phyloP scores from a whole-genome alignment of 495 filamentous ascomycete genomes.

The Penicillium canescens region DNA sequence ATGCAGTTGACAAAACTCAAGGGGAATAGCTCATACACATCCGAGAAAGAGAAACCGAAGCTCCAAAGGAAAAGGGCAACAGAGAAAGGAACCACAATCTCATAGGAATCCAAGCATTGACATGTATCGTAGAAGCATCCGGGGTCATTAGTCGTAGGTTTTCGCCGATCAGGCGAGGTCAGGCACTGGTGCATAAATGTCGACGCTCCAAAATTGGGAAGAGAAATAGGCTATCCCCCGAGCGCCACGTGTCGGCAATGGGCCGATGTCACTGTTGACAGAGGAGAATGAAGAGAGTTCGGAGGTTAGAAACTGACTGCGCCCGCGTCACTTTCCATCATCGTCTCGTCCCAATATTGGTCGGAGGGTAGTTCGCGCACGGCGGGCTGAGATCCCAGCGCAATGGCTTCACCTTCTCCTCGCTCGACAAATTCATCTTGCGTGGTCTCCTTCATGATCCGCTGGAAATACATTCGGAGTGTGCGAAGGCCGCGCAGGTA shows the following conservation, averaged over 20 bases:
- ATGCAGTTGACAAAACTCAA: conserved; percentile 13
- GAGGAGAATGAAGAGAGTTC: not conserved
- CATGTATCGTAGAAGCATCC: conserved; percentile 25
- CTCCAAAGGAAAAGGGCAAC: conserved; percentile 12
- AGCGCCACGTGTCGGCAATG: conserved; percentile 14
- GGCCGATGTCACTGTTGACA: conserved; percentile 7
- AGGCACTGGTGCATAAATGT: conserved; percentile 11
- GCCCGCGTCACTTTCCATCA: conserved; percentile 45
- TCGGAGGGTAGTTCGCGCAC: conserved; percentile 31
- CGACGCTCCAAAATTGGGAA: conserved; percentile 3
- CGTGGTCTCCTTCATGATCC: conserved; percentile 78
- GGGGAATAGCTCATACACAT: conserved; percentile 14
- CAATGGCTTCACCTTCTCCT: conserved; percentile 49
- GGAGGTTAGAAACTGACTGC: conserved; percentile 45
- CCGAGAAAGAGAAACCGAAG: conserved; percentile 8
- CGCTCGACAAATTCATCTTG: conserved; percentile 54
- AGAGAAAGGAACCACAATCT: conserved; percentile 14
- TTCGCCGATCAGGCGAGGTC: conserved; percentile 2
- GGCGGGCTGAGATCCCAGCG: conserved; percentile 29
- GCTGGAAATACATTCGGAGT: conserved; percentile 80
- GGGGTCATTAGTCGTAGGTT: conserved; percentile 25
- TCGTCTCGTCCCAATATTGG: conserved; percentile 44
- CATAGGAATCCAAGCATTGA: conserved; percentile 36
- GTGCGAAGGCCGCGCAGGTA: conserved; percentile 85
- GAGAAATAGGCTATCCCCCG: conserved; percentile 13